These are phyloP conservation scores for Zizania palustris DNA, from an alignment of 202 grass and related monocot species.

Conservation along the genomic window DNA sequence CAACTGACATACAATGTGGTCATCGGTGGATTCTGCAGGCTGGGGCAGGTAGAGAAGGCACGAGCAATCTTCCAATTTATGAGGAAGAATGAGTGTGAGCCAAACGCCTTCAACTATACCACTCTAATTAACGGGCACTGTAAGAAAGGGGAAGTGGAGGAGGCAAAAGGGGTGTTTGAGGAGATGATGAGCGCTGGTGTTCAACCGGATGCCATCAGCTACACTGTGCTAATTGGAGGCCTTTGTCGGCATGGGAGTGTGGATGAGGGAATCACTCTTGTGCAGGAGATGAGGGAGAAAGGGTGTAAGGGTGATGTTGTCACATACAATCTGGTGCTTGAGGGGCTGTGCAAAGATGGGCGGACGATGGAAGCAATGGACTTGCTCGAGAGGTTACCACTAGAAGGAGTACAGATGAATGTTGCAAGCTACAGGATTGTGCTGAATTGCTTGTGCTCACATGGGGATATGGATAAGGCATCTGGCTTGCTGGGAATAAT, in stretches of 20 bases:
- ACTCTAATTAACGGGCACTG: constrained; percentile 78
- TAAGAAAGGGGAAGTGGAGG: constrained; percentile 62
- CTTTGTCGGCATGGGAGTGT: constrained; percentile 72
- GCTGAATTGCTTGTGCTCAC: constrained; percentile 63
- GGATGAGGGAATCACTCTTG: constrained; percentile 74
- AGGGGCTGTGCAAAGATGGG: constrained; percentile 70
- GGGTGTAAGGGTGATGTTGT: constrained; percentile 73
- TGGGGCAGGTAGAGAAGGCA: constrained; percentile 68
- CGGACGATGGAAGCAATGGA: constrained; percentile 57
- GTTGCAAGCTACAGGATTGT: constrained; percentile 78
- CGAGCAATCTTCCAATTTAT: constrained; percentile 61
- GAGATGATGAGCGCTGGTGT: constrained; percentile 70
- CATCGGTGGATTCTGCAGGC: constrained; percentile 73
- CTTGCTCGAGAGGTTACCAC: constrained; percentile 58
- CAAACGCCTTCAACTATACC: constrained; percentile 81
- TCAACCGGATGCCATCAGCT: constrained; percentile 71
- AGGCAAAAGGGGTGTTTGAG: constrained; percentile 56
- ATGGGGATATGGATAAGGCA: constrained; percentile 64
- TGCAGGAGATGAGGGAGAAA: constrained; percentile 74
- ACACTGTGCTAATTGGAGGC: constrained; percentile 75
- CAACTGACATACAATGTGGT: constrained; percentile 83
- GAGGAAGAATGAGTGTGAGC: constrained; percentile 78
- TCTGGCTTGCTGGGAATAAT: constrained; percentile 67
- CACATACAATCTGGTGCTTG: constrained; percentile 75
- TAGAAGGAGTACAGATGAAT: constrained; percentile 62